Evolutionary conservation across 1,284 basidiomycete species (phyloP).

Genomic region (Heterobasidion parviporum): DNA sequence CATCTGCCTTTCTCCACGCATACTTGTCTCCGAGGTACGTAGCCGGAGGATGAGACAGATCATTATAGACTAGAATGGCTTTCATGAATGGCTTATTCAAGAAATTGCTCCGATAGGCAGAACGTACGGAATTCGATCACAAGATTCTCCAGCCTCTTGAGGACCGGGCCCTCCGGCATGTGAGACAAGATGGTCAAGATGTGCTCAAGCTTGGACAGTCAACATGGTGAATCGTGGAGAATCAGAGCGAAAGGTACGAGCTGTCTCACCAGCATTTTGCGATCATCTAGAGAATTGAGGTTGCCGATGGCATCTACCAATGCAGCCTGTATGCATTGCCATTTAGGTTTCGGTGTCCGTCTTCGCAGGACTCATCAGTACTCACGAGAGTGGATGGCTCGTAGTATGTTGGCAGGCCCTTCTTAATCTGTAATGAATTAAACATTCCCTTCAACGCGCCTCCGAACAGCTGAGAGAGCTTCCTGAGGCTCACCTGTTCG

Average conservation of each 20-base stretch:
- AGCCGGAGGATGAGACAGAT: slow-evolving; percentile 69
- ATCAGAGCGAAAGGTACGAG: not conserved
- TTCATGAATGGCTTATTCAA: not conserved
- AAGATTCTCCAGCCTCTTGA: slow-evolving; percentile 39
- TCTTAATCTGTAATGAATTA: slow-evolving; percentile 30
- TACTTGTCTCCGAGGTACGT: slow-evolving; percentile 57
- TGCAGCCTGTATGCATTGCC: slow-evolving; percentile 28
- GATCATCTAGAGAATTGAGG: slow-evolving; percentile 57
- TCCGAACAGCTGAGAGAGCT: slow-evolving; percentile 2
- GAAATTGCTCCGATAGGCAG: not conserved
- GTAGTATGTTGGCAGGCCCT: slow-evolving; percentile 26
- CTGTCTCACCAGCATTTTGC: slow-evolving; percentile 44
- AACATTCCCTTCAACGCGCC: not conserved
- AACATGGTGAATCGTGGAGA: slow-evolving; percentile 17
- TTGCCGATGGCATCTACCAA: slow-evolving; percentile 50
- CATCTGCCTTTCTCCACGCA: slow-evolving; percentile 63
- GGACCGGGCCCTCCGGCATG: slow-evolving; percentile 38
- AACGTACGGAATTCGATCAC: slow-evolving; percentile 51
- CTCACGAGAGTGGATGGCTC: slow-evolving; percentile 24
- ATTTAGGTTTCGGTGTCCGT: not conserved
- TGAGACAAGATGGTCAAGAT: slow-evolving; percentile 54
- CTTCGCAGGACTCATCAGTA: not conserved
- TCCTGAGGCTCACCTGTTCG: slow-evolving; percentile 27
- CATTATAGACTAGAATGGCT: slow-evolving; percentile 57
- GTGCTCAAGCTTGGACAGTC: slow-evolving; percentile 53